Evolutionary conservation across 768 basidiomycete genomes (phyloP), one percentile per base, ranked within the genome.

Genomic region (Agaricus subrufescens): DNA sequence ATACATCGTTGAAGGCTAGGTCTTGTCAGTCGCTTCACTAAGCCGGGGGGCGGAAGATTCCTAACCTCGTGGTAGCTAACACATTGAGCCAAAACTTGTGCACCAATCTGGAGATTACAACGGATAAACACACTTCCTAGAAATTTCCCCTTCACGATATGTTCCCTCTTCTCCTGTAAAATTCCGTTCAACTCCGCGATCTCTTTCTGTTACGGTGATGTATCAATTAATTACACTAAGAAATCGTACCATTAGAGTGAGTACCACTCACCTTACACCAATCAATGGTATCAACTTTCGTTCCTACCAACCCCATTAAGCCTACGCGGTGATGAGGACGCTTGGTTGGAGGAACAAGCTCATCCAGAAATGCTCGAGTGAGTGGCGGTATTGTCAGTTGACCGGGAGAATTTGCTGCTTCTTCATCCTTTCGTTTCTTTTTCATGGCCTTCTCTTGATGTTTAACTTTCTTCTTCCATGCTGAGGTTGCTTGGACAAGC

Each of bases 31-130:
- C 11, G 46, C 12, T 23, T 25, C 39, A 26, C 38, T 42, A n/a
- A 8, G 53, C 10, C 12, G 12, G 12, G 15, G 25, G 59, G 19
- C 19, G 19, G 6, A 57, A 49, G 38, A 14, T n/a, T 29, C 40
- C 62, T 42, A 58, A 79, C 78, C 65, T 75, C 69, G 50, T 84
- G 79, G 61, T 81, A 77, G 55, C 76, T 76, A 29, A 85, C 65
- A 58, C 78, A 80, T 66, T 89, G 86, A 0, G 78, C 76, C 11
- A 87, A 77, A 57, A 89, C 81, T 66, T 88, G 86, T 0, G 87
- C 88, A 3, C 85, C 87, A 63, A 89, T 80, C 66, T 89, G 87
- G 48, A 85, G 73, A 65, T 88, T 84, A 69, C 86, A 86, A 40
- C 79, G 77, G 54, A 89, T 80, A 69, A 90, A 88, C 0, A 74